Evolutionary conservation across 2,329 filamentous ascomycete species (phyloP).

Genomic region (Cladophialophora bantiana): DNA sequence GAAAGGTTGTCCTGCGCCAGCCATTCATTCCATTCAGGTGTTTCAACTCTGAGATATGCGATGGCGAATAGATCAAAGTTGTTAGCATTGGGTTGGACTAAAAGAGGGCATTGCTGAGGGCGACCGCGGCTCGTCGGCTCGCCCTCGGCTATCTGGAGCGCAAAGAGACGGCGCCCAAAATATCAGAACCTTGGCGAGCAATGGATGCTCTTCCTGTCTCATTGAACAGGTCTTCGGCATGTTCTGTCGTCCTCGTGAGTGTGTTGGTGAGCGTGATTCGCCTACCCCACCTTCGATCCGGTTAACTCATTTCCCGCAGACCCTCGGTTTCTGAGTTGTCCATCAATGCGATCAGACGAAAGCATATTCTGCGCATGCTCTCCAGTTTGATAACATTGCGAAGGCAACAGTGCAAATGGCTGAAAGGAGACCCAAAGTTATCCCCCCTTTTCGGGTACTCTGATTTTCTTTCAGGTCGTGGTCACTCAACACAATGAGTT

Average conservation of each 20-base stretch:
- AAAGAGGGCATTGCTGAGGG: background rate
- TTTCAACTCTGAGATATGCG: background rate
- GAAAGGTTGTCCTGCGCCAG: background rate
- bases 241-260: background rate
- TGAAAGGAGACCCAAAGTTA: background rate
- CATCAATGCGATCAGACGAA: background rate
- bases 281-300: background rate
- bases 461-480: background rate
- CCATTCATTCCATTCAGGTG: background rate
- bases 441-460: background rate
- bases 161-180: background rate
- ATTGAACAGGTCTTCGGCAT: background rate
- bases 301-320: slow-evolving; percentile 3
- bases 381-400: background rate
- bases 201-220: background rate
- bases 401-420: background rate
- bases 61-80: background rate
- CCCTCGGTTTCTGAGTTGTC: background rate
- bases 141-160: background rate
- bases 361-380: background rate
- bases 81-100: background rate
- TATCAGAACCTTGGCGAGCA: background rate
- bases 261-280: background rate
- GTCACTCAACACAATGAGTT: background rate
- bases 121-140: background rate